Conservation (phyloP, 805 yeast species). For the Sugiyamaella mastotermitis region DNA sequence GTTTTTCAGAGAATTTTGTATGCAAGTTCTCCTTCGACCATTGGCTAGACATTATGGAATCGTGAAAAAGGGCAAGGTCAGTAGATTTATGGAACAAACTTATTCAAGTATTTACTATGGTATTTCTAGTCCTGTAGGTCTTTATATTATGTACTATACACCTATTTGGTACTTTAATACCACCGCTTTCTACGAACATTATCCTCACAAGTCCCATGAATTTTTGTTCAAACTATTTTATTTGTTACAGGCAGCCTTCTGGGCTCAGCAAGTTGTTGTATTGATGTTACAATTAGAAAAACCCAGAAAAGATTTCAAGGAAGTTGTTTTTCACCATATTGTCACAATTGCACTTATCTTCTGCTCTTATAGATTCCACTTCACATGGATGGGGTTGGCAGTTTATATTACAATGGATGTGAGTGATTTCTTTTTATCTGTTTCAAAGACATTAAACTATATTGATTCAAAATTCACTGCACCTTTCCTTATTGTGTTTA, state of each 20-base stretch:
- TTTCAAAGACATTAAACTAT: constrained; percentile 83
- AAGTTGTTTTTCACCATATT: constrained; percentile 86
- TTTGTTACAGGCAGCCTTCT: constrained; percentile 89
- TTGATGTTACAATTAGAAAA: constrained; percentile 80
- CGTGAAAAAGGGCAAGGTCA: constrained; percentile 47
- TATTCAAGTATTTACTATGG: constrained; percentile 80
- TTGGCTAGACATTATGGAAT: constrained; percentile 53
- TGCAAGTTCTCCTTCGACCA: constrained; percentile 78
- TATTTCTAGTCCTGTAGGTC: constrained; percentile 77
- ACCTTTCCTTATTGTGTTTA: constrained; percentile 61
- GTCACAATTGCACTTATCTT: constrained; percentile 83
- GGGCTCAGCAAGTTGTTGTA: constrained; percentile 93
- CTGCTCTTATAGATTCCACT: constrained; percentile 87
- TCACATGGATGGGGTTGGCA: constrained; percentile 90
- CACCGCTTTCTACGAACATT: constrained; percentile 65
- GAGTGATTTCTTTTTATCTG: constrained; percentile 83
- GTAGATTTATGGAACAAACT: constrained; percentile 88
- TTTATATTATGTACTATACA: constrained; percentile 76
- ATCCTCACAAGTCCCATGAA: constrained; percentile 77
- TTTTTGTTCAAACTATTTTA: constrained; percentile 73
- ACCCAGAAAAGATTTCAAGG: constrained; percentile 90
- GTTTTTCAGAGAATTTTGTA: constrained; percentile 80
- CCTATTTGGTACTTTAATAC: constrained; percentile 92
- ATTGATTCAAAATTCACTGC: constrained; percentile 59
- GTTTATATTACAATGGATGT: constrained; percentile 94